These are phyloP conservation scores for Parmelia sp. DNA, from an alignment of 495 filamentous ascomycete genomes.

Conservation along the genomic window DNA sequence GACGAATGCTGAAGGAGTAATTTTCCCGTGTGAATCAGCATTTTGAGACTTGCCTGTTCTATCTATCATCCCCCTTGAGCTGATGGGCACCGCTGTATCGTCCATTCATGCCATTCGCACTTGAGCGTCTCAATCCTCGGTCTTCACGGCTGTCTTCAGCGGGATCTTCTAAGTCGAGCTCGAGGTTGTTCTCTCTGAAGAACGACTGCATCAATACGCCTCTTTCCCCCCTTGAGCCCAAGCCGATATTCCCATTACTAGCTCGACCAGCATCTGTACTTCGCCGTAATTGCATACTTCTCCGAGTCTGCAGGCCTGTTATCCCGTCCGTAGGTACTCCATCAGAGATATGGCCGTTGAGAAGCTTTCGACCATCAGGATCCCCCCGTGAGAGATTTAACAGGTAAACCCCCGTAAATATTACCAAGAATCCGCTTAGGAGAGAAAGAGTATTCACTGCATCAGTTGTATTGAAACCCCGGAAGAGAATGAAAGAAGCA, in stretches of 20 bases:
- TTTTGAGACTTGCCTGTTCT: constrained; percentile 22
- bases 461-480: constrained; percentile 93
- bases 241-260: constrained; percentile 53
- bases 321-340: constrained; percentile 86
- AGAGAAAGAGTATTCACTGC: constrained; percentile 90
- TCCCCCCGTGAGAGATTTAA: constrained; percentile 90
- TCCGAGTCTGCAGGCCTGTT: constrained; percentile 77
- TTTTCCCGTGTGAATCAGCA: not conserved
- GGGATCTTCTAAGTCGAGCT: constrained; percentile 59
- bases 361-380: constrained; percentile 65
- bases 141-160: constrained; percentile 64
- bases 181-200: constrained; percentile 72
- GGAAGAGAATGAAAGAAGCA: constrained; percentile 96
- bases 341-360: constrained; percentile 56
- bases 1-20: not conserved
- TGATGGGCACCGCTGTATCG: constrained; percentile 27
- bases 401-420: constrained; percentile 95
- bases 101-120: constrained; percentile 13
- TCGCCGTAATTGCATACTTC: constrained; percentile 84
- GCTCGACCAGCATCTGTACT: constrained; percentile 51
- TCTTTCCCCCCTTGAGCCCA: constrained; percentile 52
- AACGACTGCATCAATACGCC: constrained; percentile 79
- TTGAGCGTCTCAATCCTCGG: constrained; percentile 10
- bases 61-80: constrained; percentile 41
- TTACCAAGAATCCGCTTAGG: constrained; percentile 88